These are phyloP conservation scores for Zygosaccharomyces siamensis DNA, from an alignment of 805 yeast species.

Conservation along the genomic window DNA sequence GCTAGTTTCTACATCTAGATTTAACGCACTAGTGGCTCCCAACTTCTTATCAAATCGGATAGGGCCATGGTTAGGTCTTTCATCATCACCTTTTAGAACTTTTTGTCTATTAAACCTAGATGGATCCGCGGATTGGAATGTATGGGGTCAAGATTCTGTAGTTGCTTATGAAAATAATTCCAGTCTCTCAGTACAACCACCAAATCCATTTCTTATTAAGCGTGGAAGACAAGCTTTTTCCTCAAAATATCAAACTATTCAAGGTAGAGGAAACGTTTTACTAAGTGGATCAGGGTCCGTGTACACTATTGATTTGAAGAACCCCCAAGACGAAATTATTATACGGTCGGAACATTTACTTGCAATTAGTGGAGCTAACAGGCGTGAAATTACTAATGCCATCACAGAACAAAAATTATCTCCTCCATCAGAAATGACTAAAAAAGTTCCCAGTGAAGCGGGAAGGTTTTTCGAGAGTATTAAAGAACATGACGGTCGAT, in stretches of 20 bases:
- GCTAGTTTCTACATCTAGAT: constrained; percentile 14
- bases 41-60: constrained; percentile 18
- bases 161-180: constrained; percentile 31
- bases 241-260: constrained; percentile 21
- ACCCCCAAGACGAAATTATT: constrained; percentile 25
- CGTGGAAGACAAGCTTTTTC: constrained; percentile 13
- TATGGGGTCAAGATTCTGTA: constrained; percentile 27
- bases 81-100: constrained; percentile 19
- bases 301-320: constrained; percentile 27
- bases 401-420: constrained; percentile 14
- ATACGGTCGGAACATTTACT: constrained; percentile 30
- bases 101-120: constrained; percentile 19
- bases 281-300: constrained; percentile 28
- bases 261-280: constrained; percentile 33
- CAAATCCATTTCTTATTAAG: constrained; percentile 8
- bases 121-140: constrained; percentile 32
- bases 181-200: constrained; percentile 20
- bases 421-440: constrained; percentile 1
- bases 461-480: constrained; percentile 3
- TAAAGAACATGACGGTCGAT: constrained; percentile 16
- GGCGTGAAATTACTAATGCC: constrained; percentile 25
- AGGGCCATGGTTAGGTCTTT: constrained; percentile 17
- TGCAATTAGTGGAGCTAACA: constrained; percentile 31
- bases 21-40: constrained; percentile 27
- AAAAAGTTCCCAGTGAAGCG: not conserved